phyloP scores from a whole-genome alignment of 495 filamentous ascomycete genomes.

The Polyplosphaeria fusca region DNA sequence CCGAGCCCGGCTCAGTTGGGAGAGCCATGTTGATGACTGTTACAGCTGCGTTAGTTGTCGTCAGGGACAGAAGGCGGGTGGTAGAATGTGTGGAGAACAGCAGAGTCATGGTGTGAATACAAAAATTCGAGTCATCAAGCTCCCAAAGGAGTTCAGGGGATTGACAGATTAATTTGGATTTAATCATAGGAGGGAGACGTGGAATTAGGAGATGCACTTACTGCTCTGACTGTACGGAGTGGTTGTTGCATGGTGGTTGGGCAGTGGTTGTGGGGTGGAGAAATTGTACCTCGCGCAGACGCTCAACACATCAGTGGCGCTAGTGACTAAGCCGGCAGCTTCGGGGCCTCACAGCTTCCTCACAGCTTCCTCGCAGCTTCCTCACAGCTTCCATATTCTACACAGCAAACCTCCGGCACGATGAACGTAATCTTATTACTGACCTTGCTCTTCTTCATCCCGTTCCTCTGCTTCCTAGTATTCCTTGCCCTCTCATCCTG shows the following conservation, averaged over 20 bases:
- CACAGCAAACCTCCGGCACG: too few species aligned
- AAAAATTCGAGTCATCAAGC: constrained; percentile 37
- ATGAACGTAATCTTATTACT: constrained; percentile 54
- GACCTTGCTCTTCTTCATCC: constrained; percentile 43
- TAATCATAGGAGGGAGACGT: constrained; percentile 67
- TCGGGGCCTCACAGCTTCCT: background rate
- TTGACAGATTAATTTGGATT: constrained; percentile 78
- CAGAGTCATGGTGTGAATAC: constrained; percentile 41
- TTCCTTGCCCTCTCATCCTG: constrained; percentile 61
- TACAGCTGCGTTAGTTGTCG: background rate
- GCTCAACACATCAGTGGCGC: too few species aligned
- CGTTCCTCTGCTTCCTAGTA: constrained; percentile 25
- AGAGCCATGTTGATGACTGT: background rate
- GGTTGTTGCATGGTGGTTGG: background rate
- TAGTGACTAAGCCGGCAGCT: constrained; percentile 17
- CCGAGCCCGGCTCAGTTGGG: constrained; percentile 1
- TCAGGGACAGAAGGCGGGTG: too few species aligned
- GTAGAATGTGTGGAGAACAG: too few species aligned
- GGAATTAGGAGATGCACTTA: too few species aligned
- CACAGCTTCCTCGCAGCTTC: too few species aligned
- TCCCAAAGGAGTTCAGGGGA: constrained; percentile 60
- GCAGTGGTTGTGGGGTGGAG: background rate
- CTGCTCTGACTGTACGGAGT: too few species aligned
- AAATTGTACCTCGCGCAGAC: too few species aligned
- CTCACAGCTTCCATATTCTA: too few species aligned